phyloP scores from a whole-genome alignment of 495 filamentous ascomycete species.

The Daldinia bambusicola region DNA sequence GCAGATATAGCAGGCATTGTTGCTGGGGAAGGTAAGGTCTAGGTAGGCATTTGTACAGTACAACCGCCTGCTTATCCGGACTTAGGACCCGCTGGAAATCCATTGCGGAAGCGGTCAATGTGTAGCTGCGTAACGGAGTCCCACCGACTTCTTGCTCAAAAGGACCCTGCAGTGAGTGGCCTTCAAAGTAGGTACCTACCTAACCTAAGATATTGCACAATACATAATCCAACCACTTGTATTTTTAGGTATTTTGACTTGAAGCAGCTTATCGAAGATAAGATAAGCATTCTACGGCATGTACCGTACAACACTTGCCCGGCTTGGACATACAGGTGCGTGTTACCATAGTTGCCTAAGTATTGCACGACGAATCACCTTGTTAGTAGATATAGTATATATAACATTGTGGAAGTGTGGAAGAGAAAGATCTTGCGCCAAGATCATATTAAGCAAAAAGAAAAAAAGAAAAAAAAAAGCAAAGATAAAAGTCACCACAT shows the following conservation, averaged over 20 bases:
- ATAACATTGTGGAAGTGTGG: neutral
- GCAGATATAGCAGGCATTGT: neutral
- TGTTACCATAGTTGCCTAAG: conserved; percentile 28
- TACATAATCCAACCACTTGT: conserved; percentile 1
- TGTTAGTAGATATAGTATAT: neutral
- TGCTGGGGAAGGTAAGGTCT: too few species aligned
- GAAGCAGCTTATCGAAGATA: conserved; percentile 37
- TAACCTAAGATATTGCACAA: too few species aligned
- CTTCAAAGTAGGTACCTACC: too few species aligned
- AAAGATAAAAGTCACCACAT: conserved; percentile 17
- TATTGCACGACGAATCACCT: conserved; percentile 13
- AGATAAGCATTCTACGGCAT: conserved; percentile 11
- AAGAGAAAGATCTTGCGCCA: conserved; percentile 29
- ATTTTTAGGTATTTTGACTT: conserved; percentile 19
- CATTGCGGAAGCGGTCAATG: conserved; percentile 44
- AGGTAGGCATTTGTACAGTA: conserved; percentile 6
- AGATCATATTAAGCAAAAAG: neutral
- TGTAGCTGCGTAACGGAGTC: conserved; percentile 7
- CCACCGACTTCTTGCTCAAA: conserved; percentile 8
- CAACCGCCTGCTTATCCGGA: conserved; percentile 33
- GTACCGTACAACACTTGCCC: too few species aligned
- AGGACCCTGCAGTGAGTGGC: conserved; percentile 18
- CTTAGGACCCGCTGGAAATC: conserved; percentile 15
- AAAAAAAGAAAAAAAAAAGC: too few species aligned
- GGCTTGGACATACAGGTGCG: neutral